These are phyloP conservation scores for Lactifluus subvellereus DNA, from an alignment of 768 basidiomycete genomes.

Conservation along the genomic window DNA sequence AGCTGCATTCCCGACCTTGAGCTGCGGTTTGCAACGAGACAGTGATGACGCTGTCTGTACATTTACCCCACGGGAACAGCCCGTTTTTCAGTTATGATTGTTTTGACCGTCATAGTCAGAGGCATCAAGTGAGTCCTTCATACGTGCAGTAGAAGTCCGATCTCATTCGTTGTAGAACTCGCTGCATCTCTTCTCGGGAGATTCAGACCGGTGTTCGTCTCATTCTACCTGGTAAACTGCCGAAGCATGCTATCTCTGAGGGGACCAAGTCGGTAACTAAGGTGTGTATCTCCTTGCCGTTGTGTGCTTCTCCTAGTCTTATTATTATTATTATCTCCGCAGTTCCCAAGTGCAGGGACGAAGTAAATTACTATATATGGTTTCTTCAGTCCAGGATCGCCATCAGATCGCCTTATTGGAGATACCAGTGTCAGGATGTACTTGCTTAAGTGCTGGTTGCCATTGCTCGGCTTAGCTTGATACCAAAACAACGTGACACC, in stretches of 20 bases:
- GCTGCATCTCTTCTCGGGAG: slow-evolving; percentile 98
- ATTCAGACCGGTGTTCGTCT: slow-evolving; percentile 95
- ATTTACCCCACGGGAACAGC: too few species aligned
- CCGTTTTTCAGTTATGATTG: too few species aligned
- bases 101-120: slow-evolving; percentile 36
- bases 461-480: not conserved
- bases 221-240: slow-evolving; percentile 94
- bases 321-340: not conserved
- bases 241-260: slow-evolving; percentile 98
- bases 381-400: slow-evolving; percentile 66
- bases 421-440: slow-evolving; percentile 98
- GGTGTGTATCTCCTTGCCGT: slow-evolving; percentile 26
- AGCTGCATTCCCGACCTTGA: too few species aligned
- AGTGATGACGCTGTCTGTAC: too few species aligned
- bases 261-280: slow-evolving; percentile 76
- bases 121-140: slow-evolving; percentile 63
- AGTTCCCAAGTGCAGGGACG: slow-evolving; percentile 30
- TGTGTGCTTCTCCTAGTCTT: not conserved
- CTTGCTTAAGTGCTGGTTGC: slow-evolving; percentile 80
- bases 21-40: too few species aligned
- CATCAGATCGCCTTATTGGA: slow-evolving; percentile 84
- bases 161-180: slow-evolving; percentile 53
- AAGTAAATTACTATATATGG: slow-evolving; percentile 24
- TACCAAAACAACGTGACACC: slow-evolving; percentile 20
- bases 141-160: not conserved